Base-by-base conservation (phyloP, 352 stramenopile species). In the Blastocystis sp. region DNA sequence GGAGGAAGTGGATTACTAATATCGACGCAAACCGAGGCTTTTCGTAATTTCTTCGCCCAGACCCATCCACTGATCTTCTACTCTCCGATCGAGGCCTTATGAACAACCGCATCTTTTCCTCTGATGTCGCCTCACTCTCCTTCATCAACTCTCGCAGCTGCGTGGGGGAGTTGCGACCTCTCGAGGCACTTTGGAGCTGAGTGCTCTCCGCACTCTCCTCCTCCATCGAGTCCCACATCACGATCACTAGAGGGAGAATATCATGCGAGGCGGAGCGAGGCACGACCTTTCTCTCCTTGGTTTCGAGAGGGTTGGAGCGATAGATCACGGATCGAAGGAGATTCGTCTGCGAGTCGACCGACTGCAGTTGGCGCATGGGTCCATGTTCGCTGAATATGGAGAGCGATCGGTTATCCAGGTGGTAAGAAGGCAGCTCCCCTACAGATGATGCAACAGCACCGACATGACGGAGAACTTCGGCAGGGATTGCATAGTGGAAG, bases 11-110 rank as follows among this genome's bases (percentile, higher is more conserved):
- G 20, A 85, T 16, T 20, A 85, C 73, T n/a, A 85, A 24, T 50
- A 85, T 68, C 73, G 53, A 62, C n/a, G 68, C 56, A 43, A 85
- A 85, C 55, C 63, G 53, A 16, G 73, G 73, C 24, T 63, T 81
- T 13, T 64, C 20, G 43, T 55, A 9, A 3, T 66, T 45, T 24
- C 45, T 41, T 30, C 37, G 47, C 20, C 37, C 30, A 3, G 30
- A 24, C 30, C 37, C 16, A 50, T 45, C 34, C 9, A n/a, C 47
- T 26, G 43, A 39, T 7, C n/a, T 76, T 20, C 24, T 54, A 9
- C 43, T 63, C 16, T 56, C 37, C 3, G 13, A 26, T n/a, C 20
- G 26, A 5, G 7, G 26, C 16, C 39, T 39, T 11, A 24, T n/a
- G 7, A 78, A n/a, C 20, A 53, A 24, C 50, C 66, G 26, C 39